Percentiles rank a stretch among this genome's conserved stretches.
Evolutionary conservation across 2,329 filamentous ascomycete species (phyloP).

Genomic region (Fusarium sp.): DNA sequence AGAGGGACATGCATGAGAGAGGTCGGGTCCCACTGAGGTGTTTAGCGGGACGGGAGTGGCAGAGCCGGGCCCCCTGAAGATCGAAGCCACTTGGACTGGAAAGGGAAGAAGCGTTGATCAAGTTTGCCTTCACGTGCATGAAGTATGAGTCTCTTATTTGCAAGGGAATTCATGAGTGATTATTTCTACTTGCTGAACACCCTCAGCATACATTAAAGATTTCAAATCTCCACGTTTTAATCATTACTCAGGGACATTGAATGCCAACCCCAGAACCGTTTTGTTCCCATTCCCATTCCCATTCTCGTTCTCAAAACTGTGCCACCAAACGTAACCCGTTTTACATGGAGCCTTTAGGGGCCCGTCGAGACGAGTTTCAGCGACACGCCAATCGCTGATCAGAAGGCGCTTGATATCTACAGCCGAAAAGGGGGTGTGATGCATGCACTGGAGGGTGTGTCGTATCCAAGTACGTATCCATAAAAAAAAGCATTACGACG

Average conservation of each 20-base stretch:
- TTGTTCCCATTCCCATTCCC: not conserved
- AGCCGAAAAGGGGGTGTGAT: constrained; percentile 28
- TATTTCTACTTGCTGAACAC: not conserved
- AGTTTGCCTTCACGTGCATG: not conserved
- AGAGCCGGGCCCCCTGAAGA: constrained; percentile 34
- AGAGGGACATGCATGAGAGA: constrained; percentile 1
- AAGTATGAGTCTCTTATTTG: not conserved
- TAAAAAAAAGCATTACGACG: constrained; percentile 38
- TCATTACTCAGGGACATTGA: constrained; percentile 13
- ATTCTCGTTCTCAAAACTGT: constrained; percentile 1
- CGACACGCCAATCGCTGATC: constrained; percentile 38
- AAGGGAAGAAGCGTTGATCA: not conserved
- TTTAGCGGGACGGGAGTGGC: constrained; percentile 38
- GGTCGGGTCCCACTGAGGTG: constrained; percentile 2
- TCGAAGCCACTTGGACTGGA: constrained; percentile 12
- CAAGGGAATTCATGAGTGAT: too few relatives aligned
- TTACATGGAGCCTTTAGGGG: constrained; percentile 23
- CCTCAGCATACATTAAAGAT: not conserved
- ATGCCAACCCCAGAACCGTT: constrained; percentile 5
- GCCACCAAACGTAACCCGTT: constrained; percentile 6
- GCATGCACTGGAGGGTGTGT: constrained; percentile 8
- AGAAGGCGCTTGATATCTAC: constrained; percentile 15
- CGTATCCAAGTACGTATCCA: not conserved
- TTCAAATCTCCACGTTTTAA: not conserved
- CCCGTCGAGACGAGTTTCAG: constrained; percentile 31